These are phyloP conservation scores for Aspergillus campestris DNA, from an alignment of 495 filamentous ascomycete species.

Conservation along the genomic window DNA sequence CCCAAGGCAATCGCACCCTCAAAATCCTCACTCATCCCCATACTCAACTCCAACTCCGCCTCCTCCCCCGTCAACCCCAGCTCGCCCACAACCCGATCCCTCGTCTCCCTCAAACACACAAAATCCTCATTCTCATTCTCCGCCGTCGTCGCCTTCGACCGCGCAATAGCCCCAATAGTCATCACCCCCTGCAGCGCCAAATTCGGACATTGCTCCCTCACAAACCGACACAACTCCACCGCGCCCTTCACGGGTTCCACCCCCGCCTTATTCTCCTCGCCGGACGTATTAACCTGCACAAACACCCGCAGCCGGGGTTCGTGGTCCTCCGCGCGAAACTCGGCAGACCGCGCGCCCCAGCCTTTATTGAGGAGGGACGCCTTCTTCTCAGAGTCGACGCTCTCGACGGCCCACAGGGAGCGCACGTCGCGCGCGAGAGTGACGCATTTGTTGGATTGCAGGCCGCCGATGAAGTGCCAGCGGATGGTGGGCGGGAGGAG, in stretches of 20 bases:
- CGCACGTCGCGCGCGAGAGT: conserved; percentile 71
- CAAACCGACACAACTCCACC: conserved; percentile 53
- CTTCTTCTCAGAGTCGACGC: conserved; percentile 81
- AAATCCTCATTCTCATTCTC: conserved; percentile 93
- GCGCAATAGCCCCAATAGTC: conserved; percentile 93
- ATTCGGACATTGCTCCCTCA: conserved; percentile 61
- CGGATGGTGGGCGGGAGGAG: conserved; percentile 69
- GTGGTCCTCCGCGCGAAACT: conserved; percentile 12
- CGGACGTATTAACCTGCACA: conserved; percentile 92
- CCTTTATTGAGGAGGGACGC: conserved; percentile 72
- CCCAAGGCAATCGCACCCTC: conserved; percentile 80
- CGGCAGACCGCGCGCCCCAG: conserved; percentile 43
- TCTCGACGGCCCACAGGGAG: conserved; percentile 89
- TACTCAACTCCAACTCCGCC: conserved; percentile 53
- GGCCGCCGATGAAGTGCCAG: conserved; percentile 94
- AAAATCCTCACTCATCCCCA: conserved; percentile 92
- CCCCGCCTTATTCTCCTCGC: conserved; percentile 78
- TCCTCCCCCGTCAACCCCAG: conserved; percentile 34
- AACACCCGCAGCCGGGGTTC: conserved; percentile 54
- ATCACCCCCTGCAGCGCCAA: conserved; percentile 76
- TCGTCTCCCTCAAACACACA: conserved; percentile 51
- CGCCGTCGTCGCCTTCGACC: conserved; percentile 57
- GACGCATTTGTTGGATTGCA: conserved; percentile 90
- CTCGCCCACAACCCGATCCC: conserved; percentile 52
- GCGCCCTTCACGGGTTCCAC: conserved; percentile 49